Conservation (phyloP, 495 filamentous ascomycete genomes). For the Hypoxylon crocopeplum region DNA sequence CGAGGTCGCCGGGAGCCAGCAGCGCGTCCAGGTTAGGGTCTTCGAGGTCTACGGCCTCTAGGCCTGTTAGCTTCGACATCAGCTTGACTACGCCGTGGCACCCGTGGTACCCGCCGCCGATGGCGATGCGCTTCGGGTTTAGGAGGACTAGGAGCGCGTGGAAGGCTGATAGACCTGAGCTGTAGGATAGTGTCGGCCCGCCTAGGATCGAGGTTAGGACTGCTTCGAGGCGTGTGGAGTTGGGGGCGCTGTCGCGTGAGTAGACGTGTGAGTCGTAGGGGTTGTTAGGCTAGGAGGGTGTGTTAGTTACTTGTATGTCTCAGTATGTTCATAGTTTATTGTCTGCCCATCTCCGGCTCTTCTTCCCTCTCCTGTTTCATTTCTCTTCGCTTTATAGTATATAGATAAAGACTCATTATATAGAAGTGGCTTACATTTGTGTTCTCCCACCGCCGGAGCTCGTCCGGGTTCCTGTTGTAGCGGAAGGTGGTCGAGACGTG, state of each 20-base stretch:
- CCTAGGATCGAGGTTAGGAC: constrained; percentile 75
- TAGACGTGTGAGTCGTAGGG: constrained; percentile 69
- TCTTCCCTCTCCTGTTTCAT: neutral
- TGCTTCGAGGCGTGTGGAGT: constrained; percentile 80
- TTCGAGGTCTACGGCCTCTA: constrained; percentile 69
- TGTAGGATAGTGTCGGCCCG: constrained; percentile 75
- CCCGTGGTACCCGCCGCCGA: constrained; percentile 89
- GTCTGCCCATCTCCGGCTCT: too few relatives aligned
- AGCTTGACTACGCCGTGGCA: constrained; percentile 83
- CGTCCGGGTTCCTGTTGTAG: constrained; percentile 72
- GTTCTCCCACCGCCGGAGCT: constrained; percentile 58
- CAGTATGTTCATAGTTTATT: neutral
- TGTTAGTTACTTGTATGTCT: neutral
- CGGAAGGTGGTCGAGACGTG: constrained; percentile 90
- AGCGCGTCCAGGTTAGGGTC: constrained; percentile 43
- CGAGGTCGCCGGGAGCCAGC: constrained; percentile 76
- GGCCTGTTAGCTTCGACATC: constrained; percentile 71
- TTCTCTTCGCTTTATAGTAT: neutral
- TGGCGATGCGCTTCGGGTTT: constrained; percentile 78
- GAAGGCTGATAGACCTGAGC: constrained; percentile 85
- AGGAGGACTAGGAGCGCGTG: constrained; percentile 79
- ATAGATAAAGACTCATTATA: neutral
- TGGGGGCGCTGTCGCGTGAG: constrained; percentile 77
- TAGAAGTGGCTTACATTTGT: constrained; percentile 46
- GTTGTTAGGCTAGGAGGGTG: constrained; percentile 43